Evolutionary conservation across 768 basidiomycete species (phyloP).

Genomic region (Epithele typhae): DNA sequence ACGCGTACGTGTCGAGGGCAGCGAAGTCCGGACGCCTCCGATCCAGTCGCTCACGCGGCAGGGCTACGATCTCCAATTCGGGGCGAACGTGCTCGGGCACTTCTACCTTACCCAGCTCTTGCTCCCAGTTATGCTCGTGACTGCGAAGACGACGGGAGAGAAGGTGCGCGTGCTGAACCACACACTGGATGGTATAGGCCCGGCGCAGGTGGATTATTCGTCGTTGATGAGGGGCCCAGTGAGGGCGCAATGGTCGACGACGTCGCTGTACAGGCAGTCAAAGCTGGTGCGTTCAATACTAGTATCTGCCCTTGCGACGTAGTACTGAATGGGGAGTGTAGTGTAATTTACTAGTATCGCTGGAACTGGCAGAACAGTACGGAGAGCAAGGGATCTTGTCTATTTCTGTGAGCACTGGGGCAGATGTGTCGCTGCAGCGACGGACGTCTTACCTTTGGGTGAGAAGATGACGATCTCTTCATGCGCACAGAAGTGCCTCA

Average conservation of each 20-base stretch:
- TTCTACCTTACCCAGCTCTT: constrained; percentile 53
- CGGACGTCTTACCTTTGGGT: too few species aligned
- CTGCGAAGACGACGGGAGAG: constrained; percentile 34
- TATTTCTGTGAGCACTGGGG: constrained; percentile 38
- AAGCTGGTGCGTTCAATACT: constrained; percentile 47
- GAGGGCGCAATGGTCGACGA: constrained; percentile 8
- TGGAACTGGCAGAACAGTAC: constrained; percentile 46
- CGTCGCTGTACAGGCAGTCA: constrained; percentile 25
- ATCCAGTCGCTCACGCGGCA: constrained; percentile 15
- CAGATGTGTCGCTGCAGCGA: too few species aligned
- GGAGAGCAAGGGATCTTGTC: constrained; percentile 41
- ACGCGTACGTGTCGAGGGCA: constrained; percentile 19
- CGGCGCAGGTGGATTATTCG: constrained; percentile 34
- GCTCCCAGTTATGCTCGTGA: constrained; percentile 38
- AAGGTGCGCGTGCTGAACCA: constrained; percentile 43
- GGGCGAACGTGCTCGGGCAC: constrained; percentile 39
- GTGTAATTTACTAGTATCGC: constrained; percentile 28
- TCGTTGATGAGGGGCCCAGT: constrained; percentile 27
- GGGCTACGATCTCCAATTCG: constrained; percentile 39
- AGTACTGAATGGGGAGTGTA: too few species aligned
- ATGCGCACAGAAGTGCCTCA: too few species aligned
- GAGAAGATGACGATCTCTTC: too few species aligned
- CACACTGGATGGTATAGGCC: constrained; percentile 33
- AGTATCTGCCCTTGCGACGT: too few species aligned
- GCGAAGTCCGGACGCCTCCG: constrained; percentile 27